Percentiles rank a stretch among this genome's conserved stretches.
Evolutionary conservation across 1,284 basidiomycete genomes (phyloP).

Genomic region (Microbotryum intermedium): DNA sequence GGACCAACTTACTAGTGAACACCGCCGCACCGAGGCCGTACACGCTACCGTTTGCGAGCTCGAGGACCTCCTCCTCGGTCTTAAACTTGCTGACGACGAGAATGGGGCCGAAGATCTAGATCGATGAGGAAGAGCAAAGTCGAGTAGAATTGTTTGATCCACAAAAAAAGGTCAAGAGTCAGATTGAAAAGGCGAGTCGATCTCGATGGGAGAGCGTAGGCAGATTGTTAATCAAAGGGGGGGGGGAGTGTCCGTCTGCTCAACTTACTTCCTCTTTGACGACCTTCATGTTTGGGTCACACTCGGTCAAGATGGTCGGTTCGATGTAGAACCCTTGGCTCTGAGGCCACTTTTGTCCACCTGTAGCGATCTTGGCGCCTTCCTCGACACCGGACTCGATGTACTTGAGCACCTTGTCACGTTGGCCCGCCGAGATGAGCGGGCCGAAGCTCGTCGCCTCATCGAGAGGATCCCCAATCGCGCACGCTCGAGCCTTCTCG

Average conservation of each 20-base stretch:
- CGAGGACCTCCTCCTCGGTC: conserved; percentile 50
- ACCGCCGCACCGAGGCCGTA: conserved; percentile 85
- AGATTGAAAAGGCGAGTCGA: conserved; percentile 10
- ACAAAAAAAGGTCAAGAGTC: background rate
- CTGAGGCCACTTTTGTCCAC: conserved; percentile 55
- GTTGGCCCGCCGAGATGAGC: conserved; percentile 53
- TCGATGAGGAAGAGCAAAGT: too few species aligned
- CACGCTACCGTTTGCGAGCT: conserved; percentile 68
- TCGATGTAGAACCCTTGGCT: conserved; percentile 39
- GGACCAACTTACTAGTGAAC: conserved; percentile 50
- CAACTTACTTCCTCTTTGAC: conserved; percentile 36
- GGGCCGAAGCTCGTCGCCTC: conserved; percentile 67
- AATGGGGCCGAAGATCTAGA: conserved; percentile 34
- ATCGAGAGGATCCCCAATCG: conserved; percentile 58
- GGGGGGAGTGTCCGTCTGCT: background rate
- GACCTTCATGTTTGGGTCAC: conserved; percentile 41
- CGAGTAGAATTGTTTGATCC: too few species aligned
- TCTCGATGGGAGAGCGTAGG: too few species aligned
- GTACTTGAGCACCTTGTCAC: conserved; percentile 79
- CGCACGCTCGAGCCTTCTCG: conserved; percentile 56
- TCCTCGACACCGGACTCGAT: conserved; percentile 77
- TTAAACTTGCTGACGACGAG: conserved; percentile 31
- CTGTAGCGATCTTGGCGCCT: conserved; percentile 69
- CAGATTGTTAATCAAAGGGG: background rate
- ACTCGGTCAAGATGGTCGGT: conserved; percentile 36